Conservation (phyloP, 805 yeast genomes). For the Starmerella roubikii region DNA sequence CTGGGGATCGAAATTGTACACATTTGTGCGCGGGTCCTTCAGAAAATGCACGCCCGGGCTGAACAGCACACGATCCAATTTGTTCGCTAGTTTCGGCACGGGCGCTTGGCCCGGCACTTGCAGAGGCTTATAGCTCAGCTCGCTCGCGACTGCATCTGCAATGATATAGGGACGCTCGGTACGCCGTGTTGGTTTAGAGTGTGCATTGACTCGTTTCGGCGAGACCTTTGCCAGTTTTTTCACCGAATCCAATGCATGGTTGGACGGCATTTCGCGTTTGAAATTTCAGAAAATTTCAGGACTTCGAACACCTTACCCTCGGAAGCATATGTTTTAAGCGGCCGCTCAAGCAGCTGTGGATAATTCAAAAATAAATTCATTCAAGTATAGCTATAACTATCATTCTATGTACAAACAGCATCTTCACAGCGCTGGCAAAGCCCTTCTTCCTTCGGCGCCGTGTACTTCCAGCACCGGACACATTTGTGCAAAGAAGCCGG, state of each 20-base stretch:
- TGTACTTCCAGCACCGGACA: constrained; percentile 88
- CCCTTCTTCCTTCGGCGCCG: constrained; percentile 36
- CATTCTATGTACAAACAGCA: neutral
- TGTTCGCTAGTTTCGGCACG: constrained; percentile 50
- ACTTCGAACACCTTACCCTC: too few relatives aligned
- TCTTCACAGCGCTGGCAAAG: constrained; percentile 54
- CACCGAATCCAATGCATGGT: neutral
- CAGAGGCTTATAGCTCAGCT: constrained; percentile 11
- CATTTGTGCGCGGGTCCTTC: constrained; percentile 64
- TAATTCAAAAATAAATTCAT: neutral
- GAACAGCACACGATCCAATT: constrained; percentile 57
- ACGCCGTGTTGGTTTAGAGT: neutral
- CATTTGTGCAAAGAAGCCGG: constrained; percentile 48
- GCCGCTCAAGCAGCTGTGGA: too few relatives aligned
- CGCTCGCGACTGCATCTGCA: constrained; percentile 1
- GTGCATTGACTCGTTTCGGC: neutral
- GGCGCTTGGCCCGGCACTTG: constrained; percentile 22
- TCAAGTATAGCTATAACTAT: too few relatives aligned
- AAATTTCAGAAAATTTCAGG: neutral
- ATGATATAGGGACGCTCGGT: neutral
- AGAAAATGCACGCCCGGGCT: constrained; percentile 70
- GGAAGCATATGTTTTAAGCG: too few relatives aligned
- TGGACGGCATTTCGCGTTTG: neutral
- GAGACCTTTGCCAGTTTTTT: neutral
- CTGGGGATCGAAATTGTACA: constrained; percentile 51